A percentile compares a stretch with the other conserved stretches of the same genome.
Conservation (phyloP, 768 basidiomycete species). For the Macrocybe gigantea region DNA sequence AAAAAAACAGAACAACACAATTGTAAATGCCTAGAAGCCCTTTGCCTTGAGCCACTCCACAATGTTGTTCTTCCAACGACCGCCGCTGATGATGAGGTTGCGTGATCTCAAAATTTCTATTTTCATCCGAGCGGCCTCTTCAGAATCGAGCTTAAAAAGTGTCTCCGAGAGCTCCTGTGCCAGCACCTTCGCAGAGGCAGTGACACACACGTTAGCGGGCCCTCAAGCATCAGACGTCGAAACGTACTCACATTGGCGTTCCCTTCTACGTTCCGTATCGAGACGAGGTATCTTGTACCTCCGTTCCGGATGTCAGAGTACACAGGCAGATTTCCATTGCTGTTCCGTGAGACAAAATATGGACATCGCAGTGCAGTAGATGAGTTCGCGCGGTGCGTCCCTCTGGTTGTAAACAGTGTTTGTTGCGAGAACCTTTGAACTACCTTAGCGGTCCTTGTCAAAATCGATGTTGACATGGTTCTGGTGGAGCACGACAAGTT, state of each 20-base stretch:
- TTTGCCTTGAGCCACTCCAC: constrained; percentile 54
- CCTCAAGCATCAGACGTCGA: background rate
- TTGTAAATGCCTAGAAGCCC: constrained; percentile 45
- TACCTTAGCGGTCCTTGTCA: too few species aligned
- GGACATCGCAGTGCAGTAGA: constrained; percentile 14
- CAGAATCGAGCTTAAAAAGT: constrained; percentile 42
- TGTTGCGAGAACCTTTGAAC: background rate
- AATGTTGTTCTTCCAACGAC: constrained; percentile 57
- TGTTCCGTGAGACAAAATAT: constrained; percentile 66
- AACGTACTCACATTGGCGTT: constrained; percentile 43
- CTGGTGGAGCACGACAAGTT: too few species aligned
- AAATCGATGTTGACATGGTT: too few species aligned
- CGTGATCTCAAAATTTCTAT: constrained; percentile 40
- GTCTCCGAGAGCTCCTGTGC: constrained; percentile 48
- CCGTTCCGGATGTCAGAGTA: constrained; percentile 70
- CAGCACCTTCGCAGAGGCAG: constrained; percentile 36
- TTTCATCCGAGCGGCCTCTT: constrained; percentile 43
- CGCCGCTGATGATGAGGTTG: constrained; percentile 56
- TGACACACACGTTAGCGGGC: constrained; percentile 10
- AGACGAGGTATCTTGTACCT: constrained; percentile 50
- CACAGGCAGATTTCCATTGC: constrained; percentile 63
- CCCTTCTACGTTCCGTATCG: constrained; percentile 68
- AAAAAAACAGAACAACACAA: constrained; percentile 3
- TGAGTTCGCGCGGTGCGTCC: constrained; percentile 2
- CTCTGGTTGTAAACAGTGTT: constrained; percentile 1